A percentile compares a stretch with the other conserved stretches of the same genome.
Evolutionary conservation across 129 eudicot genomes (phyloP).

Genomic region (Saposhnikovia divaricata): DNA sequence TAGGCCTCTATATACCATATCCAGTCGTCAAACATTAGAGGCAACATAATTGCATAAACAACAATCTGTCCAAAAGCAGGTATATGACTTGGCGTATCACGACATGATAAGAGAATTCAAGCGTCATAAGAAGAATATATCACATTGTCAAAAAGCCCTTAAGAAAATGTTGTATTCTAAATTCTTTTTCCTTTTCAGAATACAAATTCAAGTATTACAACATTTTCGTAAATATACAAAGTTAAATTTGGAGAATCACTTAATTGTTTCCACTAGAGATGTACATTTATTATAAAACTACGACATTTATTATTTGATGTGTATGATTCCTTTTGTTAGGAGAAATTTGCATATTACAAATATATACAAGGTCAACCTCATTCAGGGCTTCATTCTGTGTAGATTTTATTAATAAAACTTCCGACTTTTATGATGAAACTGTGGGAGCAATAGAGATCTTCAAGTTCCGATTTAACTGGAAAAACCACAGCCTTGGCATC

Average conservation of each 20-base stretch:
- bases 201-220: neutral
- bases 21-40: neutral
- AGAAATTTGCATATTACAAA: no score
- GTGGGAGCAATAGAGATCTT: no score
- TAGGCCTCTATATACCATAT: neutral
- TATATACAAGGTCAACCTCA: no score
- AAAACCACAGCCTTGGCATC: no score
- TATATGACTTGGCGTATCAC: neutral
- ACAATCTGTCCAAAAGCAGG: neutral
- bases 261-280: neutral
- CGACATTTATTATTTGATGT: no score
- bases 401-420: no score
- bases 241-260: neutral
- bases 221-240: neutral
- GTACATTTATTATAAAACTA: no score
- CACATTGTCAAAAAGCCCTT: neutral
- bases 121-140: neutral
- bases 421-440: no score
- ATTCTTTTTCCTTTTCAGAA: neutral
- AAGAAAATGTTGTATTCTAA: neutral
- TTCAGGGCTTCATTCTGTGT: no score
- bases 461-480: no score
- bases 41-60: neutral
- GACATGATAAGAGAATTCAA: no score
- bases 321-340: neutral